Conservation (phyloP, 441 rosid species). For the Syzygium syzygioides region DNA sequence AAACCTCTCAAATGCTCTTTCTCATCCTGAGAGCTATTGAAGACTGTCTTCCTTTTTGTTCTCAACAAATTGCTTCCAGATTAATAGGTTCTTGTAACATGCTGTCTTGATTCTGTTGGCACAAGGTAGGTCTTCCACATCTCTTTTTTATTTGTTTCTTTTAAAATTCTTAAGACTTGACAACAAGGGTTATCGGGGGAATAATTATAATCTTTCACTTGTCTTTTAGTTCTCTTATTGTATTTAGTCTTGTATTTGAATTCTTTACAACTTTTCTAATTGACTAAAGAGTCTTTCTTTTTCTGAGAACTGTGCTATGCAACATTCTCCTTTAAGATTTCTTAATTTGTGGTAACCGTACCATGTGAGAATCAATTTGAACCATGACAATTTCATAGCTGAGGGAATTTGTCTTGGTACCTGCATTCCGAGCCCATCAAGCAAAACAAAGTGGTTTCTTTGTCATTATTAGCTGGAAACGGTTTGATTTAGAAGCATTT, state of each 20-base stretch:
- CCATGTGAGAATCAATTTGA: not conserved
- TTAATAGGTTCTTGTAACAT: not conserved
- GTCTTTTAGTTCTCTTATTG: not conserved
- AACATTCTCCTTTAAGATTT: not conserved
- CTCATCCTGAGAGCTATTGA: not conserved
- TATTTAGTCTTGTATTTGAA: not conserved
- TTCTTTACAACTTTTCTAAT: not conserved
- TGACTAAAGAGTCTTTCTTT: not conserved
- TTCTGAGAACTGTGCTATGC: not conserved
- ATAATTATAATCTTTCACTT: not conserved
- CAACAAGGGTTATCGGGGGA: not conserved
- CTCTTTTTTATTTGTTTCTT: not conserved
- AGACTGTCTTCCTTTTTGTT: not conserved
- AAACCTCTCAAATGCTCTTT: not conserved
- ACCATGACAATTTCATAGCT: not conserved
- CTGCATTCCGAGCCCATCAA: not conserved
- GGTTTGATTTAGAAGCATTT: not conserved
- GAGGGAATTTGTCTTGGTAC: not conserved
- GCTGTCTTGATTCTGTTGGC: not conserved
- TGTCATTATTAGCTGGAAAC: not conserved
- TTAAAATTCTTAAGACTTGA: not conserved
- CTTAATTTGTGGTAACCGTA: not conserved
- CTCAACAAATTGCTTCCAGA: not conserved
- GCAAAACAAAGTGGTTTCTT: not conserved
- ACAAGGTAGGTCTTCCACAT: not conserved